phyloP scores from a whole-genome alignment of 2,329 filamentous ascomycete species.

The Microsporum ferrugineum region DNA sequence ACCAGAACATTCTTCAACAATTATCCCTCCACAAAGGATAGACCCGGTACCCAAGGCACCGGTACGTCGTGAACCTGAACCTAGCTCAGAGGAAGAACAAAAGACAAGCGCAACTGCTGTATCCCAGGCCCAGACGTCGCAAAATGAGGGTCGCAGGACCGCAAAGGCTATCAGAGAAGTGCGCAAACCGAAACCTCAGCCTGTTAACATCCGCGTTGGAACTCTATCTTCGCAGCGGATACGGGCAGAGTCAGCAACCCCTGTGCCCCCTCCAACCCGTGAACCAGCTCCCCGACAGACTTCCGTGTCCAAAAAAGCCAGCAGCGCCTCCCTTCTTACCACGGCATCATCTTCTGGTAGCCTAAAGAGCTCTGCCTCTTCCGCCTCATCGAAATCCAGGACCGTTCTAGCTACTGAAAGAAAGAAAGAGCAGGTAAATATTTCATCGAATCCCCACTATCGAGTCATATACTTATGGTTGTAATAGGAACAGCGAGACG shows the following conservation, averaged over 20 bases:
- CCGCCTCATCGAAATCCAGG: constrained; percentile 53
- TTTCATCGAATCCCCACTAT: constrained; percentile 2
- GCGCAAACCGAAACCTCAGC: constrained; percentile 37
- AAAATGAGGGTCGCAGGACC: constrained; percentile 31
- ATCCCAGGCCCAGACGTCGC: constrained; percentile 22
- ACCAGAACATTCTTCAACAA: constrained; percentile 10
- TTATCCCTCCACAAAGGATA: constrained; percentile 18
- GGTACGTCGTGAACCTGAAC: constrained; percentile 22
- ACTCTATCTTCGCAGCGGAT: constrained; percentile 36
- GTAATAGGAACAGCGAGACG: constrained; percentile 59
- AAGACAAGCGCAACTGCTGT: constrained; percentile 20
- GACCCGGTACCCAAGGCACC: constrained; percentile 21
- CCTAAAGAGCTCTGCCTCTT: constrained; percentile 54
- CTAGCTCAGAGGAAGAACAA: constrained; percentile 16
- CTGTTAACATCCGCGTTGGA: constrained; percentile 40
- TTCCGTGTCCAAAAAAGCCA: constrained; percentile 51
- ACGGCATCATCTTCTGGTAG: constrained; percentile 42
- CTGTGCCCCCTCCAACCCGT: constrained; percentile 43
- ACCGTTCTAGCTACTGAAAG: constrained; percentile 64
- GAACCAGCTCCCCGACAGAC: constrained; percentile 37
- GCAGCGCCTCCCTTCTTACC: constrained; percentile 52
- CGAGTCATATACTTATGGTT: not conserved
- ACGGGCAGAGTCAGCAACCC: constrained; percentile 36
- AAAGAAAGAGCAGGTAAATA: constrained; percentile 58
- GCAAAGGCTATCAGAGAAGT: constrained; percentile 35